A percentile compares a stretch with the other conserved stretches of the same genome.
Evolutionary conservation across 495 filamentous ascomycete genomes (phyloP).

Genomic region (Hyaloscypha hepaticicola): DNA sequence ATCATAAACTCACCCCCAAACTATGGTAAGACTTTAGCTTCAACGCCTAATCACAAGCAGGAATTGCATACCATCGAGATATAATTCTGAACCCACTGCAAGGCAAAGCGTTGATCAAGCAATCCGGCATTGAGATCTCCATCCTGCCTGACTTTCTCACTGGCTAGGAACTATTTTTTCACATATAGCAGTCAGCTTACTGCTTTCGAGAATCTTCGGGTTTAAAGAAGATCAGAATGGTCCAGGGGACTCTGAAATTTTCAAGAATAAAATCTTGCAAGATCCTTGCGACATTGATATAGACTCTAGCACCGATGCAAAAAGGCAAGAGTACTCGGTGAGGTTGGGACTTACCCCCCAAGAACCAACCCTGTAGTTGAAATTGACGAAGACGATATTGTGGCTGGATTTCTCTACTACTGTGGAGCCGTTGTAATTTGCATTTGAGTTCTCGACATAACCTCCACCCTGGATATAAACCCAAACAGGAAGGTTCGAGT

Average conservation of each 20-base stretch:
- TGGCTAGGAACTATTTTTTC: conserved; percentile 71
- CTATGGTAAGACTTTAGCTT: conserved; percentile 28
- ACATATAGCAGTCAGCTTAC: too few relatives aligned
- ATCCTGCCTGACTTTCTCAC: conserved; percentile 50
- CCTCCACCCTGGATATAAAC: conserved; percentile 77
- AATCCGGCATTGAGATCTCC: conserved; percentile 71
- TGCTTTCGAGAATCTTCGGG: too few relatives aligned
- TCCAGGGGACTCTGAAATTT: too few relatives aligned
- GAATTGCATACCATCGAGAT: conserved; percentile 48
- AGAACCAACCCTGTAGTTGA: conserved; percentile 75
- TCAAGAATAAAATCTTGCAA: too few relatives aligned
- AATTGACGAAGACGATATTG: conserved; percentile 67
- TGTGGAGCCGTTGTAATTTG: conserved; percentile 65
- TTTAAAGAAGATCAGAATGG: too few relatives aligned
- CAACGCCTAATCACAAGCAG: conserved; percentile 29
- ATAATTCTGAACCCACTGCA: conserved; percentile 69
- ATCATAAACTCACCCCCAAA: conserved; percentile 52
- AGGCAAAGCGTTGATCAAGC: conserved; percentile 62
- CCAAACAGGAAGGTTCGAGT: conserved; percentile 56
- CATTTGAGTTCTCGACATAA: conserved; percentile 62
- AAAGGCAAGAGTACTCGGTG: too few relatives aligned
- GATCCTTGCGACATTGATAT: too few relatives aligned
- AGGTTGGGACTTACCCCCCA: too few relatives aligned
- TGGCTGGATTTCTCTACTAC: conserved; percentile 57
- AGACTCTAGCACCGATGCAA: too few relatives aligned